Evolutionary conservation across 2,329 filamentous ascomycete genomes (phyloP).

Genomic region (Talaromyces pinophilus): DNA sequence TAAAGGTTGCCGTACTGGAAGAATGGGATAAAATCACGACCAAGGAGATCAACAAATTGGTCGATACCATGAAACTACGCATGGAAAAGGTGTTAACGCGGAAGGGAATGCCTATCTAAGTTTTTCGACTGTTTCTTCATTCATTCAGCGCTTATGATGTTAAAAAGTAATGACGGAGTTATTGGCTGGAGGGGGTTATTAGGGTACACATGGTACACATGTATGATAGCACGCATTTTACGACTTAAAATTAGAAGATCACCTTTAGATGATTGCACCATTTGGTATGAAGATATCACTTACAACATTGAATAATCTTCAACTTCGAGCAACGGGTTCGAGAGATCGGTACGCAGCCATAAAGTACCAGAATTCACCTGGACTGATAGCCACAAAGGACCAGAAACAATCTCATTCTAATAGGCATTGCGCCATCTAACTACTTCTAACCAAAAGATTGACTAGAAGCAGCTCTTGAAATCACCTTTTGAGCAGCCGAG

Average conservation of each 20-base stretch:
- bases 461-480: too few species aligned
- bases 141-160: neutral
- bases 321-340: too few species aligned
- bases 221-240: constrained; percentile 17
- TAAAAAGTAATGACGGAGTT: constrained; percentile 9
- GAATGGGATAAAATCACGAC: constrained; percentile 25
- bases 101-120: constrained; percentile 24
- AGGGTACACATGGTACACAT: neutral
- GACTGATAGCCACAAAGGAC: neutral
- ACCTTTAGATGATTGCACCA: neutral
- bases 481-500: too few species aligned
- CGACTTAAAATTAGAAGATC: neutral
- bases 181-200: neutral
- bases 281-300: neutral
- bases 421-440: too few species aligned
- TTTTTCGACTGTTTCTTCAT: neutral
- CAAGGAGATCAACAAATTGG: constrained; percentile 25
- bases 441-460: too few species aligned
- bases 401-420: too few species aligned
- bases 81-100: constrained; percentile 21
- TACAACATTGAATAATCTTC: too few species aligned
- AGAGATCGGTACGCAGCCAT: too few species aligned
- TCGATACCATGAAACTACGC: constrained; percentile 25
- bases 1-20: constrained; percentile 23
- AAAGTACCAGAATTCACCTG: neutral